These are phyloP conservation scores for Eucalyptus globulus DNA, from an alignment of 345 rosid species.

Conservation along the genomic window DNA sequence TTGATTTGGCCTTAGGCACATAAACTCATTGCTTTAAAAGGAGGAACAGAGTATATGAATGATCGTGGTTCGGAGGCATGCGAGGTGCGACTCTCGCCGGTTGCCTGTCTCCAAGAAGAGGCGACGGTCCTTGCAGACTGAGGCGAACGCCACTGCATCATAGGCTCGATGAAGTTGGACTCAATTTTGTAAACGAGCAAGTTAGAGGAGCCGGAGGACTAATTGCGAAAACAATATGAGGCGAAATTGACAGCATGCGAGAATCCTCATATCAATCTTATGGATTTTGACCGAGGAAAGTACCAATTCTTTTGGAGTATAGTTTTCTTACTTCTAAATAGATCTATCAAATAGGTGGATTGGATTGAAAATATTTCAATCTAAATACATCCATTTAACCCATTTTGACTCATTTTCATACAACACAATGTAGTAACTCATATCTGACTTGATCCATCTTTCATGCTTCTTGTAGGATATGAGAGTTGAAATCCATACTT, in stretches of 20 bases:
- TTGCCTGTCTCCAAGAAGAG: not conserved
- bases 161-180: not conserved
- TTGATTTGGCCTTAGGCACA: not conserved
- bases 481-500: fast-evolving
- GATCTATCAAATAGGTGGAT: not conserved
- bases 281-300: not conserved
- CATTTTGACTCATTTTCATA: too few relatives aligned
- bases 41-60: not conserved
- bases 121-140: not conserved
- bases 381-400: too few relatives aligned
- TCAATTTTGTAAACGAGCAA: not conserved
- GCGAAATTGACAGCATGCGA: not conserved
- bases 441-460: too few relatives aligned
- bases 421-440: too few relatives aligned
- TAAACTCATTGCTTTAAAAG: not conserved
- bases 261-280: not conserved
- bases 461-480: fast-evolving
- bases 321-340: not conserved
- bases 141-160: not conserved
- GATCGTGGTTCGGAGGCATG: not conserved
- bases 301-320: not conserved
- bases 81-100: not conserved
- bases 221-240: not conserved
- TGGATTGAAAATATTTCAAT: not conserved
- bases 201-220: not conserved